A percentile compares a stretch with the other conserved stretches of the same genome.
Conservation (phyloP, 768 basidiomycete species). For the Termitomyces sp. region DNA sequence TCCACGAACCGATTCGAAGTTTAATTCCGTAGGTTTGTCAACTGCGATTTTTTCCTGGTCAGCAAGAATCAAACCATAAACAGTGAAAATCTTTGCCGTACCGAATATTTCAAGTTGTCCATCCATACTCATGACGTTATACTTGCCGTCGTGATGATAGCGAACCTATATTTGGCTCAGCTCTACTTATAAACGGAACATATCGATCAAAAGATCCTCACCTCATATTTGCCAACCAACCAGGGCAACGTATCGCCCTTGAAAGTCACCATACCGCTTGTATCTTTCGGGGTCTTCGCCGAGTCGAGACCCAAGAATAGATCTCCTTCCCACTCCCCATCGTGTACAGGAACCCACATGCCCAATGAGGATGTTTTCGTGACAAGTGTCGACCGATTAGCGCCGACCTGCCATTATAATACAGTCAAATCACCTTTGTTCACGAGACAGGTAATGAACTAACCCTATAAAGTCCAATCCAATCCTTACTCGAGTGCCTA, state of each 20-base stretch:
- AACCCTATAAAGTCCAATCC: slow-evolving; percentile 92
- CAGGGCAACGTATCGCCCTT: slow-evolving; percentile 79
- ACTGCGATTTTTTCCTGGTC: slow-evolving; percentile 35
- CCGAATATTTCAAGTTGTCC: slow-evolving; percentile 88
- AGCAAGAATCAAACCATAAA: slow-evolving; percentile 1
- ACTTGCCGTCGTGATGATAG: slow-evolving; percentile 96
- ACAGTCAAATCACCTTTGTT: background rate
- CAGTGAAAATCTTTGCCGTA: slow-evolving; percentile 29
- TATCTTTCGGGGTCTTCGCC: slow-evolving; percentile 33
- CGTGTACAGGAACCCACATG: slow-evolving; percentile 89
- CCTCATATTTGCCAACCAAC: slow-evolving; percentile 83
- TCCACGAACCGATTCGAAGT: slow-evolving; percentile 59
- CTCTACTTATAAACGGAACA: background rate
- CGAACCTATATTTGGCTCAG: slow-evolving; percentile 45
- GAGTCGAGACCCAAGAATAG: slow-evolving; percentile 46
- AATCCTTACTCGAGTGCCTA: slow-evolving; percentile 86
- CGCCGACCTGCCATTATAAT: slow-evolving; percentile 55
- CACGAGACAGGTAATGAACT: slow-evolving; percentile 11
- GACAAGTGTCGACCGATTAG: slow-evolving; percentile 76
- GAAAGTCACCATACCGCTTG: slow-evolving; percentile 68
- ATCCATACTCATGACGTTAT: slow-evolving; percentile 87
- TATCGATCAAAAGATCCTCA: slow-evolving; percentile 23
- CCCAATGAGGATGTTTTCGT: slow-evolving; percentile 84
- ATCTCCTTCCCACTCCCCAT: slow-evolving; percentile 93
- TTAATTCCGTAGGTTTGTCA: slow-evolving; percentile 56